Conservation (phyloP, 2,329 filamentous ascomycete genomes). For the Calonectria pseudoturangicola region DNA sequence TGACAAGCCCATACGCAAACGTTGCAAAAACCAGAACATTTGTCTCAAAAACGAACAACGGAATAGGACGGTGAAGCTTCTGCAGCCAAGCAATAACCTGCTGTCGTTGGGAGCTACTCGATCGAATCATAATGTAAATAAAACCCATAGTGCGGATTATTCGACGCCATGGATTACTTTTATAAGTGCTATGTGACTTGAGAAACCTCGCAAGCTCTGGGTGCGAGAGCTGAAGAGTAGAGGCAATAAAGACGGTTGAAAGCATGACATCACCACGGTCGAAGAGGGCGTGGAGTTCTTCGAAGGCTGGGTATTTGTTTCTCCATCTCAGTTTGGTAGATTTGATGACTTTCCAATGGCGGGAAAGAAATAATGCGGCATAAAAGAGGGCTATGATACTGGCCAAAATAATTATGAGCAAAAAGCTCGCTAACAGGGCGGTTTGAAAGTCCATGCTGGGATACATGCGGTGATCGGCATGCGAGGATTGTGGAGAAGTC, state of each 20-base stretch:
- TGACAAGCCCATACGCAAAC: conserved; percentile 32
- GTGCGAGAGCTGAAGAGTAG: conserved; percentile 30
- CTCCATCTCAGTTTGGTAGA: conserved; percentile 15
- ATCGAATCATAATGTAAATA: conserved; percentile 35
- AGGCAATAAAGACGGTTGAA: conserved; percentile 25
- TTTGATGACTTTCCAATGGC: conserved; percentile 11
- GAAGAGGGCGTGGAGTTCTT: conserved; percentile 31
- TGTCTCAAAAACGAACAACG: conserved; percentile 30
- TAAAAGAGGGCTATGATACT: background rate
- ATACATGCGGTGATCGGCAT: too few species aligned
- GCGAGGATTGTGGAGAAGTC: too few species aligned
- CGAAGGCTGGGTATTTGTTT: conserved; percentile 31
- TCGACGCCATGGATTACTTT: conserved; percentile 30
- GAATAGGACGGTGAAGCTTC: conserved; percentile 28
- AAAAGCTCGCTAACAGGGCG: conserved; percentile 73
- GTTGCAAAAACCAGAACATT: conserved; percentile 37
- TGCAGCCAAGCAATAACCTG: conserved; percentile 34
- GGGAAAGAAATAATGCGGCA: background rate
- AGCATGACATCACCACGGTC: conserved; percentile 35
- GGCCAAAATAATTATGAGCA: background rate
- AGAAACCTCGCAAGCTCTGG: conserved; percentile 23
- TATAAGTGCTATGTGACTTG: conserved; percentile 33
- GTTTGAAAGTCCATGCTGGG: conserved; percentile 82
- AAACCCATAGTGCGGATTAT: conserved; percentile 30
- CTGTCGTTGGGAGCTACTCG: conserved; percentile 25